Conservation (phyloP, 2,329 filamentous ascomycete genomes). For the Alternaria dauci region DNA sequence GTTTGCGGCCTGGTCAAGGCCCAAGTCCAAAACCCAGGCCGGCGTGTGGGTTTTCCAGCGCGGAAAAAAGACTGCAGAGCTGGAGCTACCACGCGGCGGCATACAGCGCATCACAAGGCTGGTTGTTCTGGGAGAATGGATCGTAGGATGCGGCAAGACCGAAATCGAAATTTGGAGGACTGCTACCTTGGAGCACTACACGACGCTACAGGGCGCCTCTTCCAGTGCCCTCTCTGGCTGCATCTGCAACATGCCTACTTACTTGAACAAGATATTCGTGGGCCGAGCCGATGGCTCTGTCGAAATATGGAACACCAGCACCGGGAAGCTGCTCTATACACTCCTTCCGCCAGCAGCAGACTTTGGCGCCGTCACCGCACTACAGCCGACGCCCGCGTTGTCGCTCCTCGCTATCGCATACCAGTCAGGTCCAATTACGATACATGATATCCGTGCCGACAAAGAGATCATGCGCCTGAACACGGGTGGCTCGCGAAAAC, state of each 20-base stretch:
- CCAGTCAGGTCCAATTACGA: constrained; percentile 76
- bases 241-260: constrained; percentile 89
- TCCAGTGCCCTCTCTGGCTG: constrained; percentile 77
- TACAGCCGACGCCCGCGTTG: constrained; percentile 84
- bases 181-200: constrained; percentile 85
- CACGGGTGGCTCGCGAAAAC: constrained; percentile 67
- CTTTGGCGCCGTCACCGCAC: constrained; percentile 82
- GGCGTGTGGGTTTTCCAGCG: constrained; percentile 93
- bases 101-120: constrained; percentile 78
- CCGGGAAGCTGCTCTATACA: constrained; percentile 88
- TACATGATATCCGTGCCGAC: constrained; percentile 84
- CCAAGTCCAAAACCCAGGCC: constrained; percentile 60
- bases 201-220: constrained; percentile 71
- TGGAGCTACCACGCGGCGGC: constrained; percentile 72
- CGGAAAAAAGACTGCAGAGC: constrained; percentile 81
- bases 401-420: constrained; percentile 90
- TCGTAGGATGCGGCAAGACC: constrained; percentile 78
- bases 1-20: constrained; percentile 87
- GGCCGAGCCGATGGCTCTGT: constrained; percentile 87
- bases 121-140: constrained; percentile 88
- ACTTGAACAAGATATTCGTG: constrained; percentile 93
- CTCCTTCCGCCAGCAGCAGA: constrained; percentile 77
- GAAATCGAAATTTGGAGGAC: constrained; percentile 91
- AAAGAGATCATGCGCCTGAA: constrained; percentile 74
- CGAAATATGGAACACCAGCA: constrained; percentile 97